Base-by-base conservation (phyloP, 2,329 filamentous ascomycete genomes). In the Blumeriella jaapii region DNA sequence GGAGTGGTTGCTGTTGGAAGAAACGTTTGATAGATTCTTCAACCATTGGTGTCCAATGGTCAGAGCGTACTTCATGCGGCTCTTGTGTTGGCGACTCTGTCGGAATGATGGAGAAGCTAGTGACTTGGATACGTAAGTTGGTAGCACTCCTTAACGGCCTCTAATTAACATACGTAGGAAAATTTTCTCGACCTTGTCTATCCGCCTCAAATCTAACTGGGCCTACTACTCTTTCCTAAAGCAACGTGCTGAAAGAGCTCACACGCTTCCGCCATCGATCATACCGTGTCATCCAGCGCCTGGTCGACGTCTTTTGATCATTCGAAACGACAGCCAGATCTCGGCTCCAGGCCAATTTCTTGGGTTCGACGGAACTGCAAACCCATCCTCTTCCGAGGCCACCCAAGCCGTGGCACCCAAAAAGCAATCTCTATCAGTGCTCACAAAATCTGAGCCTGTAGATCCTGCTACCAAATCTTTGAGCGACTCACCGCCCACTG, bases 41-140 rank as follows among this genome's bases (percentile, higher is more conserved):
- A 78, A 71, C 46, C 78, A 83, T 49, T 83, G 79, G 79, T 82
- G 76, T 54, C 77, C 79, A 1, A 83, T 83, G 79, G 76, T 83
- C n/a, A 66, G 79, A 47, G 72, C 78, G 15, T 83, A 82, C 57
- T 83, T 71, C 48, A 81, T 82, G 67, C 74, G 79, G 20, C 56
- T 84, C 22, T 54, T 82, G 19, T 82, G 78, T 55, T 84, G 79
- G 79, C 68, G 78, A 35, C 52, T 83, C 20, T 77, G 71, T 37
- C 64, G 79, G 39, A 73, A 69, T 48, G 73, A 78, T 47, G 73
- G 54, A 34, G 51, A 68, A 17, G 63, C 67, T 17, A 63, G 64
- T 17, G 58, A 64, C 9, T 51, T 68, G 29, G 73, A 79, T 53
- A 58, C 64, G 70, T 75, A 61, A 59, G 72, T 65, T n/a, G 6